Percentiles rank a stretch among this genome's conserved stretches.
Evolutionary conservation across 768 basidiomycete species (phyloP).

Genomic region (Kwoniella botswanensis): DNA sequence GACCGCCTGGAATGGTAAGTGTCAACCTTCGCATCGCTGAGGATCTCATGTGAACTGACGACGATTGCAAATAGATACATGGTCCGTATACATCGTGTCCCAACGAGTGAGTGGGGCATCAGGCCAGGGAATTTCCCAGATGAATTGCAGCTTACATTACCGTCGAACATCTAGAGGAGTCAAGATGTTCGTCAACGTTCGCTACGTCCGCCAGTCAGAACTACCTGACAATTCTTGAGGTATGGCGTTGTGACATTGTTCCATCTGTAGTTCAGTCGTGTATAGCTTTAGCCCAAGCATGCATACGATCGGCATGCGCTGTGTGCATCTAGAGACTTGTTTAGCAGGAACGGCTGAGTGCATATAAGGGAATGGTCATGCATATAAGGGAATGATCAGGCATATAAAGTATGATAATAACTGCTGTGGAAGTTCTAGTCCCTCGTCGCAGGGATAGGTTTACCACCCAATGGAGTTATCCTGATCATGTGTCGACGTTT

Average conservation of each 20-base stretch:
- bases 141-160: background rate
- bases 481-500: slow-evolving; percentile 23
- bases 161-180: slow-evolving; percentile 6
- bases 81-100: slow-evolving; percentile 12
- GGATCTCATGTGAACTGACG: background rate
- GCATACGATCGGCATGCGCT: too few relatives aligned
- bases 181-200: slow-evolving; percentile 17
- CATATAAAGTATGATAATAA: too few relatives aligned
- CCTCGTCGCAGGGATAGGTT: slow-evolving; percentile 8
- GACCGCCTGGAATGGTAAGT: slow-evolving; percentile 24
- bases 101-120: slow-evolving; percentile 7
- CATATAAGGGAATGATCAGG: too few relatives aligned
- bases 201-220: slow-evolving; percentile 5
- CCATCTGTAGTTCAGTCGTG: too few relatives aligned
- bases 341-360: too few relatives aligned
- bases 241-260: too few relatives aligned
- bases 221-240: slow-evolving; percentile 5
- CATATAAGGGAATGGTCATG: too few relatives aligned
- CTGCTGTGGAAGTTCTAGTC: background rate
- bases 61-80: background rate
- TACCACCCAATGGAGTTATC: slow-evolving; percentile 12
- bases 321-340: too few relatives aligned
- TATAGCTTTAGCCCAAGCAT: too few relatives aligned
- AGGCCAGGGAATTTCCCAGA: background rate
- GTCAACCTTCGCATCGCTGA: background rate